Conservation (phyloP, 2,329 filamentous ascomycete species). For the Fusarium chuoi region DNA sequence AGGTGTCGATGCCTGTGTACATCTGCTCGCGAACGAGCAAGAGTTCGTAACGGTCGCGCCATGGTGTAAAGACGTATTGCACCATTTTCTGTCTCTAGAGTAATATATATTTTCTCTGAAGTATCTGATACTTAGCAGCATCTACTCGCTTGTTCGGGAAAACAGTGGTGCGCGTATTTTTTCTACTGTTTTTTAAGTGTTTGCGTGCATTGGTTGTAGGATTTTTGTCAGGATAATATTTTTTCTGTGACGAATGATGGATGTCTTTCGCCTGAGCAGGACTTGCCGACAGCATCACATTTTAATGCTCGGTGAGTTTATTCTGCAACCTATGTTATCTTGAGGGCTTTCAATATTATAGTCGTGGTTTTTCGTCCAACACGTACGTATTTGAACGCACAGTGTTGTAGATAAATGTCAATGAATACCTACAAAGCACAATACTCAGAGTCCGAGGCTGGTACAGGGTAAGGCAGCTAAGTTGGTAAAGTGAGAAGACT, state of each 20-base stretch:
- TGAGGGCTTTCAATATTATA: not conserved
- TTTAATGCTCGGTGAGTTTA: not conserved
- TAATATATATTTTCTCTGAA: not conserved
- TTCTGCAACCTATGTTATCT: not conserved
- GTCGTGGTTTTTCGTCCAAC: too few relatives aligned
- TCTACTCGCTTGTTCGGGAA: not conserved
- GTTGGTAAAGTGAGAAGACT: too few relatives aligned
- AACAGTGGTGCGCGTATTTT: not conserved
- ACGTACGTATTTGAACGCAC: not conserved
- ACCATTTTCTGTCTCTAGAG: conserved; percentile 61
- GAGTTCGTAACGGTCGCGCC: conserved; percentile 74
- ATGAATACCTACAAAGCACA: not conserved
- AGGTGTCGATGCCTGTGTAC: conserved; percentile 54
- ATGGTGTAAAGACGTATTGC: conserved; percentile 78
- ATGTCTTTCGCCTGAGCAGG: not conserved
- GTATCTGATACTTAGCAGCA: not conserved
- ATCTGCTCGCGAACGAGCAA: conserved; percentile 72
- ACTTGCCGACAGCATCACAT: not conserved
- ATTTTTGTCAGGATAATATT: conserved; percentile 16
- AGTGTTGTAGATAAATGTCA: not conserved
- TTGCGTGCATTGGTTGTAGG: not conserved
- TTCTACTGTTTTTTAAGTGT: not conserved
- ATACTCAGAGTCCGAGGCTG: not conserved
- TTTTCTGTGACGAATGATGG: conserved; percentile 3
- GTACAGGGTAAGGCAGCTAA: not conserved